Percentiles rank a stretch among this genome's conserved stretches.
Conservation (phyloP, 345 rosid species). For the Hibiscus trionum region DNA sequence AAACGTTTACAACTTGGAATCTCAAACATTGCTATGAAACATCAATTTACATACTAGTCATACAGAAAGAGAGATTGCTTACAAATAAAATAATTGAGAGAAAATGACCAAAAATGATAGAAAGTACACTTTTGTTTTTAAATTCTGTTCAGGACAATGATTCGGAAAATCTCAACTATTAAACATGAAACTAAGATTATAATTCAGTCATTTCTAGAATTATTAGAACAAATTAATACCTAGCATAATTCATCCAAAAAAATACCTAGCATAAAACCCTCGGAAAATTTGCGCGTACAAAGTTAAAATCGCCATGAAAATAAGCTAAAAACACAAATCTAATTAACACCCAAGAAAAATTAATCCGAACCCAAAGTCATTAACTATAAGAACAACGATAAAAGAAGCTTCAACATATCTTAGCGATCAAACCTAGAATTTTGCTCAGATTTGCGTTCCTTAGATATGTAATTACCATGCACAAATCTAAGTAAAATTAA, state of each 20-base stretch:
- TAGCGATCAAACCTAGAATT: background rate
- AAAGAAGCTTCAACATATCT: background rate
- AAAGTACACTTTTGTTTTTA: background rate
- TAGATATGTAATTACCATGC: background rate
- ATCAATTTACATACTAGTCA: background rate
- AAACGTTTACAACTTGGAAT: background rate
- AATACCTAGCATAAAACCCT: background rate
- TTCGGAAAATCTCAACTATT: constrained; percentile 2
- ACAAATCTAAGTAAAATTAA: background rate
- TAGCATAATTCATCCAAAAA: too few relatives aligned
- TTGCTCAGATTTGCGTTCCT: background rate
- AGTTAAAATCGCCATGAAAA: background rate
- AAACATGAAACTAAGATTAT: background rate
- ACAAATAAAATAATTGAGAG: background rate
- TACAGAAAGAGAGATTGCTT: background rate
- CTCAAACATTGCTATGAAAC: background rate
- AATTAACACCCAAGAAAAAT: background rate
- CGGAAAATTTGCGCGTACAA: background rate
- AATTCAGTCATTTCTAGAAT: background rate
- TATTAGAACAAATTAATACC: background rate
- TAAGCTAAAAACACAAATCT: constrained; percentile 4
- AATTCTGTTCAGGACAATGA: background rate
- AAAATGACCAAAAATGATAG: background rate
- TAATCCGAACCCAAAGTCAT: constrained; percentile 13
- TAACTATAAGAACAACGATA: background rate